Base-by-base conservation (phyloP, 768 basidiomycete species). In the Collybia nuda region DNA sequence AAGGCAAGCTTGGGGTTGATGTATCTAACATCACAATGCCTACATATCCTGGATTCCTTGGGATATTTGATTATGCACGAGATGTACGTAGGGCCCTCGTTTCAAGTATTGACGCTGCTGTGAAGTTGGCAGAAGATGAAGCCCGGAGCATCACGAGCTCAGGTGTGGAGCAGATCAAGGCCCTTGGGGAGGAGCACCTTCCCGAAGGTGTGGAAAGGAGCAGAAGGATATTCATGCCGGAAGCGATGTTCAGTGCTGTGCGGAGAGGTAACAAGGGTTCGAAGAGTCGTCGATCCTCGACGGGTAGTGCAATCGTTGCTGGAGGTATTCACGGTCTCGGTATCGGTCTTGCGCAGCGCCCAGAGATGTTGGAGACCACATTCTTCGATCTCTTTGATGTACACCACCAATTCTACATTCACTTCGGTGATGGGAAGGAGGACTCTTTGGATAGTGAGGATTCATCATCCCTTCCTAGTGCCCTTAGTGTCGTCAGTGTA, bases 201-300 rank as follows among this genome's bases (percentile, higher is more conserved):
- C 90, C 89, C 1, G 78, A 78, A 44, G 88, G 85, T 50, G 91
- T 93, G 19, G 92, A 93, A 65, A 77, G 91, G 36, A 83, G 82
- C 43, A 79, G 83, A 49, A 78, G 92, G 22, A 83, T 96, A 11
- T 99, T 99, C 76, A 84, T 91, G 74, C 92, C 96, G n/a, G 89
- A 96, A 64, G 96, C 93, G 12, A 98, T 99, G 97, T 99, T 98
- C 72, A 82, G 81, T 48, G 68, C 78, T 38, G 67, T 77, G 46
- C 67, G 77, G 53, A 77, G 69, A 50, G 69, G 70, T 3, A 72
- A 71, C 24, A 75, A 66, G 41, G 71, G 72, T 37, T 51, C 56
- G 41, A 76, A 74, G 67, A 68, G 59, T 51, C 51, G 65, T 38
- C 61, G 71, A 48, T 67, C 75, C 45, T 71, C 75, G 11, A 63